Conservation (phyloP, 768 basidiomycete genomes). For the Sarcomyxa edulis region DNA sequence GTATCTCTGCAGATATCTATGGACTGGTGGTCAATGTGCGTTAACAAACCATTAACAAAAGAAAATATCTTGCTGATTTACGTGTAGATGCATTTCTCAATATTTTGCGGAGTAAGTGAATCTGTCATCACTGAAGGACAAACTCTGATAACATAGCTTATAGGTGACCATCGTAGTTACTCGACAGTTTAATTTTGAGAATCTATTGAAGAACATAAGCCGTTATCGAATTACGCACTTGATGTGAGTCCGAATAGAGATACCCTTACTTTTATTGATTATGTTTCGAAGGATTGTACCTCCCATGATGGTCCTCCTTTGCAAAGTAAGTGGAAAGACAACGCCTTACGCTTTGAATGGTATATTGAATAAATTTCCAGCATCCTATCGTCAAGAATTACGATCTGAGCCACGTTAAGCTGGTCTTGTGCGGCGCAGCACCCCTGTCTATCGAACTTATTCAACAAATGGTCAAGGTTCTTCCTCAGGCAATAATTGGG, state of each 20-base stretch:
- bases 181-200: conserved; percentile 38
- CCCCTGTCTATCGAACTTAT: conserved; percentile 34
- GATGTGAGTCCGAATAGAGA: conserved; percentile 13
- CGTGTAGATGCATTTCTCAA: conserved; percentile 42
- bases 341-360: conserved; percentile 4
- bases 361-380: conserved; percentile 12
- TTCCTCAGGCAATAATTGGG: conserved; percentile 35
- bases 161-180: conserved; percentile 37
- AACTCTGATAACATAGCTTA: neutral
- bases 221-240: conserved; percentile 34
- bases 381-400: conserved; percentile 28
- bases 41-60: neutral
- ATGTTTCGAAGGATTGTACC: conserved; percentile 22
- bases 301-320: conserved; percentile 28
- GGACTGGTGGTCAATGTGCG: conserved; percentile 30
- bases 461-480: conserved; percentile 22
- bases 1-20: conserved; percentile 31
- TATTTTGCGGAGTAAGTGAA: conserved; percentile 28
- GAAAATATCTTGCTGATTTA: conserved; percentile 1
- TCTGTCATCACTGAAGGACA: neutral
- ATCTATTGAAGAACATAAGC: conserved; percentile 34
- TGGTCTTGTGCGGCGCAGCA: conserved; percentile 33
- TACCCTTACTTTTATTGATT: neutral
- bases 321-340: conserved; percentile 20
- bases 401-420: conserved; percentile 28